Evolutionary conservation across 176 grass and related monocot genomes (phyloP).

Genomic region (Carex myosuroides): DNA sequence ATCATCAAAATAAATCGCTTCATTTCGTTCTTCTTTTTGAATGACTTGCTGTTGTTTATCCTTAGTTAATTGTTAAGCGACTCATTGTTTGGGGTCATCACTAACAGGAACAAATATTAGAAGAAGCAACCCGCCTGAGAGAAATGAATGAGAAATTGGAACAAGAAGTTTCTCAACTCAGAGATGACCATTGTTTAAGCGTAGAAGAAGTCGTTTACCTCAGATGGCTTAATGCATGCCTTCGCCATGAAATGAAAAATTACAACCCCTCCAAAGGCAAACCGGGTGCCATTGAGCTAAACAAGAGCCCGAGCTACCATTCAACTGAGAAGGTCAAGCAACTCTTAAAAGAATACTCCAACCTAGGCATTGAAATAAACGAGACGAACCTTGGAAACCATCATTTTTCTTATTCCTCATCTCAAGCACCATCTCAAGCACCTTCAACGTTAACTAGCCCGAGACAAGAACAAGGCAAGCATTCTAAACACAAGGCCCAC

Average conservation of each 20-base stretch:
- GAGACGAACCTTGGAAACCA: background rate
- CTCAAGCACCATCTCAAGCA: slow-evolving; percentile 20
- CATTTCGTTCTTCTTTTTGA: background rate
- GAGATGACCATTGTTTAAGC: slow-evolving; percentile 41
- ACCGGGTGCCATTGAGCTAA: slow-evolving; percentile 50
- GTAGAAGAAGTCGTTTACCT: slow-evolving; percentile 90
- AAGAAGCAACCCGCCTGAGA: slow-evolving; percentile 33
- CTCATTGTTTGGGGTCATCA: background rate
- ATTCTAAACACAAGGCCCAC: slow-evolving; percentile 23
- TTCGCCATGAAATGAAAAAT: slow-evolving; percentile 59
- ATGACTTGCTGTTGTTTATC: background rate
- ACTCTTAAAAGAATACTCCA: slow-evolving; percentile 61
- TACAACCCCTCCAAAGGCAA: slow-evolving; percentile 2
- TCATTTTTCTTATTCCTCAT: slow-evolving; percentile 25
- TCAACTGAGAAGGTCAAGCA: slow-evolving; percentile 66
- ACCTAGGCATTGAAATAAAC: slow-evolving; percentile 25
- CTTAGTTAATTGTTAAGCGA: background rate
- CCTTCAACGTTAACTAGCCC: background rate
- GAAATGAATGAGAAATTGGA: slow-evolving; percentile 49
- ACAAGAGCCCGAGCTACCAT: slow-evolving; percentile 58
- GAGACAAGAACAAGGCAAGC: background rate
- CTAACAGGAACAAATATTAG: slow-evolving; percentile 33
- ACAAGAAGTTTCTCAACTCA: slow-evolving; percentile 62
- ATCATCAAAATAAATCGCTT: background rate
- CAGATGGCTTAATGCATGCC: slow-evolving; percentile 83